A percentile compares a stretch with the other conserved stretches of the same genome.
These are phyloP conservation scores for Cornus florida DNA, from an alignment of 148 eudicot species.

Conservation along the genomic window DNA sequence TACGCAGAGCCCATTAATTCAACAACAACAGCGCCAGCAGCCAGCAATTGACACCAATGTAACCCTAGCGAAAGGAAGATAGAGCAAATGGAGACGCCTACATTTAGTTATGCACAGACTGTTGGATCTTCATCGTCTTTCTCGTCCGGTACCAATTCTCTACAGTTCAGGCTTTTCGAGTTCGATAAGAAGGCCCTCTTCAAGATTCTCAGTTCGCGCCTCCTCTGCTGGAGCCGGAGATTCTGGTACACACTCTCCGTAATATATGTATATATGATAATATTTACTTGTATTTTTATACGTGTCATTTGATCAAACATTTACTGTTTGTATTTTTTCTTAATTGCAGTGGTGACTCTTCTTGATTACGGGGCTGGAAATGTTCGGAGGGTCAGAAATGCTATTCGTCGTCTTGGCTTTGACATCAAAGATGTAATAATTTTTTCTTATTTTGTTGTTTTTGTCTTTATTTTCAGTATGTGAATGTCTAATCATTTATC, in stretches of 20 bases:
- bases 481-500: too few relatives aligned
- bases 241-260: too few relatives aligned
- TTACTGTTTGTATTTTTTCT: background rate
- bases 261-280: too few relatives aligned
- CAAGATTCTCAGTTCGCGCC: slow-evolving; percentile 44
- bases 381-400: slow-evolving; percentile 85
- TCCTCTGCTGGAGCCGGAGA: slow-evolving; percentile 16
- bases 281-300: background rate
- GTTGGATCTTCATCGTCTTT: background rate
- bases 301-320: background rate
- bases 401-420: slow-evolving; percentile 71
- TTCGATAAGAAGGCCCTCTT: slow-evolving; percentile 7
- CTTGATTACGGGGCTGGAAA: slow-evolving; percentile 99
- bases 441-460: too few relatives aligned
- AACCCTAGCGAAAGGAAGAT: too few relatives aligned
- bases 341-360: slow-evolving; percentile 68
- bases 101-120: slow-evolving; percentile 16
- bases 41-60: too few relatives aligned
- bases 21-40: too few relatives aligned
- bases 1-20: too few relatives aligned
- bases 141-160: slow-evolving; percentile 13
- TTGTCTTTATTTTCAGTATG: too few relatives aligned
- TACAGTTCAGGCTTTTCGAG: background rate
- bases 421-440: slow-evolving; percentile 1
- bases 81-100: slow-evolving; percentile 28